These are phyloP conservation scores for Cucurbita moschata DNA, from an alignment of 306 rosid genomes.

Conservation along the genomic window DNA sequence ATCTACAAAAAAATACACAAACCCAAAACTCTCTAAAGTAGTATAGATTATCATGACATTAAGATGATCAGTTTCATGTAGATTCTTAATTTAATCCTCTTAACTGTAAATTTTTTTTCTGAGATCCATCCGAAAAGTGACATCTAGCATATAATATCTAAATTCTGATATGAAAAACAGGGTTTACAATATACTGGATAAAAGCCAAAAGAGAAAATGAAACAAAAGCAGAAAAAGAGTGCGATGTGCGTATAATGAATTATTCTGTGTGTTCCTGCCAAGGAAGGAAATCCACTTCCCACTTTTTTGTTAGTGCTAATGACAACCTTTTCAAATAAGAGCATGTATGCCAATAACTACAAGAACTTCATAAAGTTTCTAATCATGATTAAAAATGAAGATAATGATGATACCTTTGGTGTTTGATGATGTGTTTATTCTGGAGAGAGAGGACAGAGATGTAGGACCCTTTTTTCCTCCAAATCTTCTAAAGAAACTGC, in stretches of 20 bases:
- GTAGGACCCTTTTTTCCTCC: neutral
- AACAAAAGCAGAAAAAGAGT: slow-evolving; percentile 1
- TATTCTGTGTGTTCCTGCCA: neutral
- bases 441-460: slow-evolving; percentile 1
- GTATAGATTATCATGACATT: neutral
- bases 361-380: neutral
- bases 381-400: slow-evolving; percentile 1
- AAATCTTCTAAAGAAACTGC: slow-evolving; percentile 6
- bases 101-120: neutral
- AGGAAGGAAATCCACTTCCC: slow-evolving; percentile 8
- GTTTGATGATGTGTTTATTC: slow-evolving; percentile 6
- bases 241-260: neutral
- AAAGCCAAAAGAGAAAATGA: neutral
- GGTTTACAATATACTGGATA: neutral
- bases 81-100: neutral
- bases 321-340: slow-evolving; percentile 2
- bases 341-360: slow-evolving; percentile 2
- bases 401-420: slow-evolving; percentile 2
- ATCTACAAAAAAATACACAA: neutral
- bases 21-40: neutral
- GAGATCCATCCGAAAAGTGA: neutral
- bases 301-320: neutral
- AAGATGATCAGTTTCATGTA: neutral
- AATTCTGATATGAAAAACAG: neutral
- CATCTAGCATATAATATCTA: neutral